Conservation (phyloP, 1,284 basidiomycete genomes). For the Moesziomyces sp. region DNA sequence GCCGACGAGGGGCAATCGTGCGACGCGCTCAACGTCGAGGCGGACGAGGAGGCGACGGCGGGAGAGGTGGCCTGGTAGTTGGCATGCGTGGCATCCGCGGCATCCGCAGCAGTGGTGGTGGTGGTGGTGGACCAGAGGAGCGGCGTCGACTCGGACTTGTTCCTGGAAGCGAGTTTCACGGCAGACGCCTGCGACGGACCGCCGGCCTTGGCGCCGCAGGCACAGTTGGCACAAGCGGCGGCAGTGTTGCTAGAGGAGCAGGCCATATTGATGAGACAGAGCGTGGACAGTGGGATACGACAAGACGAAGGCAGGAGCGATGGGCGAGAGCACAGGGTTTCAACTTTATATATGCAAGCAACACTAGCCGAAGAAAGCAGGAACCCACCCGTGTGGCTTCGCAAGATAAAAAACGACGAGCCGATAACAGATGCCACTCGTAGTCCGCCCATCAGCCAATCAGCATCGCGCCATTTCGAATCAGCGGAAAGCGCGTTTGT, state of each 20-base stretch:
- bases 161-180: conserved; percentile 36
- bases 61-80: conserved; percentile 27
- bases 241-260: conserved; percentile 36
- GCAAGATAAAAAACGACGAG: neutral
- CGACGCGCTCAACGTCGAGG: conserved; percentile 25
- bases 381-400: neutral
- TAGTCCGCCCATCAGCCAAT: conserved; percentile 14
- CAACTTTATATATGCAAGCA: neutral
- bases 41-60: conserved; percentile 26
- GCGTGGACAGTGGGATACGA: neutral
- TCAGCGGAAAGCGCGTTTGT: neutral
- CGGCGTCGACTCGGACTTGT: conserved; percentile 38
- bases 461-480: conserved; percentile 29
- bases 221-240: conserved; percentile 37
- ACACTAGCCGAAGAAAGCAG: neutral
- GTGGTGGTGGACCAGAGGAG: conserved; percentile 42
- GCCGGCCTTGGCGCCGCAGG: conserved; percentile 20
- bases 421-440: too few relatives aligned
- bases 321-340: neutral
- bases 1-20: conserved; percentile 30
- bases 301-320: neutral
- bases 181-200: conserved; percentile 7
- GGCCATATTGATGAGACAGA: conserved; percentile 11
- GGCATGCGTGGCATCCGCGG: neutral
- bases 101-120: neutral